These are phyloP conservation scores for Erysiphe neolycopersici DNA, from an alignment of 2,329 filamentous ascomycete species.

Conservation along the genomic window DNA sequence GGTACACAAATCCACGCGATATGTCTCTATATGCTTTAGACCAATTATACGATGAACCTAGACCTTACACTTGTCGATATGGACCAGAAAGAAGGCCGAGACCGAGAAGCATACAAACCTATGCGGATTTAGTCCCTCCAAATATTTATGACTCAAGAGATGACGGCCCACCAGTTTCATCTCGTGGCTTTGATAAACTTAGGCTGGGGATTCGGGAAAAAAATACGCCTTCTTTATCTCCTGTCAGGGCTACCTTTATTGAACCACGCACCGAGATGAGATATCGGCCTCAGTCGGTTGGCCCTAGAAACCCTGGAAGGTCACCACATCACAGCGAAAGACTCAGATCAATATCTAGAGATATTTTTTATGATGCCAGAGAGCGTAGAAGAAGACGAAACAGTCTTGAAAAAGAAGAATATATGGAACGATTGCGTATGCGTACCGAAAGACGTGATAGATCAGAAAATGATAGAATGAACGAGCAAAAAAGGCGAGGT, in stretches of 20 bases:
- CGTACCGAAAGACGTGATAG: neutral
- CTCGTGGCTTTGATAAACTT: slow-evolving; percentile 44
- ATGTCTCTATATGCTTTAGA: slow-evolving; percentile 34
- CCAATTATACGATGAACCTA: slow-evolving; percentile 17
- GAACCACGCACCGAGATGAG: neutral
- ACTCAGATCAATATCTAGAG: slow-evolving; percentile 5
- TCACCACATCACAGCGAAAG: slow-evolving; percentile 11
- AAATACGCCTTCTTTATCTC: slow-evolving; percentile 18
- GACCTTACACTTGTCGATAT: slow-evolving; percentile 25
- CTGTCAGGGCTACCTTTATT: neutral
- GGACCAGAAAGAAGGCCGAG: slow-evolving; percentile 18
- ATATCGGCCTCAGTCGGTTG: slow-evolving; percentile 7
- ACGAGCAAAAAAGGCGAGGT: slow-evolving; percentile 3
- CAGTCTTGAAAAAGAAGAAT: slow-evolving; percentile 9
- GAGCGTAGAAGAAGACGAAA: slow-evolving; percentile 9
- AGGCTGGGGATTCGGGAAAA: slow-evolving; percentile 20
- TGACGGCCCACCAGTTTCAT: slow-evolving; percentile 34
- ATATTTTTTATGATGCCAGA: slow-evolving; percentile 12
- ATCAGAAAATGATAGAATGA: slow-evolving; percentile 3
- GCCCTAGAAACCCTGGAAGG: slow-evolving; percentile 2
- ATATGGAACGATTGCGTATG: slow-evolving; percentile 5
- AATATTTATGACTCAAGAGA: slow-evolving; percentile 17
- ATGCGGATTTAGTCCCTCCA: slow-evolving; percentile 9
- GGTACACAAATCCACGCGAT: slow-evolving; percentile 36
- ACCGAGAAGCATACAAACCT: slow-evolving; percentile 10